Evolutionary conservation across 2,329 filamentous ascomycete genomes (phyloP), one percentile per base, ranked within the genome.

Genomic region (Thielaviopsis ethacetica): DNA sequence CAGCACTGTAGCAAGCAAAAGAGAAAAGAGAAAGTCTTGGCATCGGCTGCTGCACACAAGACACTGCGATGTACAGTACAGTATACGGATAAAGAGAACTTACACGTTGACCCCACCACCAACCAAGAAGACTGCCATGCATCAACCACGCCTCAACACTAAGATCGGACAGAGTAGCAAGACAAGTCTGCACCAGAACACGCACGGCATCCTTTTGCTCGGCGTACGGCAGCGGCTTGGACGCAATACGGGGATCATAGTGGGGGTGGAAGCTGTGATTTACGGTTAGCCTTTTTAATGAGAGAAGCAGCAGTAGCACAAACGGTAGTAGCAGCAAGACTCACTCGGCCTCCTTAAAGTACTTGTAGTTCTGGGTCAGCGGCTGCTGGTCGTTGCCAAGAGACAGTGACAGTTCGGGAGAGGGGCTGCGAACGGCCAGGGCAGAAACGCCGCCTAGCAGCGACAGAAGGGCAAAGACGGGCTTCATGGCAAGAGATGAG

Each of bases 51-150:
- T 44, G 15, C 5, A 44, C 15, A 38, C 15, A 15, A 15, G 34
- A 38, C 34, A 38, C 30, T 12, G 12, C 30, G 6, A 6, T 34
- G 30, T 34, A 12, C 5, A 34, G 30, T 6, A 34, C 2, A 41
- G 12, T 5, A 41, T 3, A 44, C 2, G n/a, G n/a, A 44, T 21
- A 21, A 19, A 49, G 7, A 49, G 10, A 21, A 62, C 64, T 66
- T 67, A 71, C 71, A 67, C 72, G 73, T 54, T 75, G 75, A 65
- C 88, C 88, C 87, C 87, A 91, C 86, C 86, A 91, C 88, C 88
- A 93, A 6, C 87, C 88, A 34, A 93, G 73, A 30, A 91, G 72
- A n/a, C 85, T 86, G n/a, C 86, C 85, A 67, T 91, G 87, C 65
- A 88, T 86, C 61, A 91, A 79, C 88, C 88, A 91, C 5, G 87